Conservation (phyloP, 495 filamentous ascomycete genomes). For the Xylaria flabelliformis region DNA sequence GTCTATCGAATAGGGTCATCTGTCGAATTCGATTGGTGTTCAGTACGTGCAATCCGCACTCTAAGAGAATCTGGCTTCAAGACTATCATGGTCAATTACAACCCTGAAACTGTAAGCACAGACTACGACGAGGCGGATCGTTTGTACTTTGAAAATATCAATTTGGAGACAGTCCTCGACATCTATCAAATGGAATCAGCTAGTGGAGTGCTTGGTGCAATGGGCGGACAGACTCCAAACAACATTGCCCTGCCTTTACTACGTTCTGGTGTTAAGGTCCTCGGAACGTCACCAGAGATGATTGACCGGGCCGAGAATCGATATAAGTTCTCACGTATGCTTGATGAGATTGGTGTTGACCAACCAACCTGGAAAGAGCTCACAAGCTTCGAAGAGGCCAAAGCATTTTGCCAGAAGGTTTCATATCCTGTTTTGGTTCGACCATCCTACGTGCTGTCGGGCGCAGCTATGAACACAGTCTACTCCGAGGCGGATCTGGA, state of each 20-base stretch:
- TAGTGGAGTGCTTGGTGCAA: conserved; percentile 91
- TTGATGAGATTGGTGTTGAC: conserved; percentile 94
- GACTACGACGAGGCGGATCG: conserved; percentile 97
- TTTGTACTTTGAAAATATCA: conserved; percentile 98
- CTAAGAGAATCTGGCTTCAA: conserved; percentile 87
- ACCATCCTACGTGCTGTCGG: conserved; percentile 94
- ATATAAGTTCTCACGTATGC: conserved; percentile 97
- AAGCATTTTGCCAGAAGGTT: conserved; percentile 81
- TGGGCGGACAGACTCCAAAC: conserved; percentile 98
- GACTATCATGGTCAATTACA: conserved; percentile 98
- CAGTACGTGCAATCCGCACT: conserved; percentile 93
- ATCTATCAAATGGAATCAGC: conserved; percentile 92
- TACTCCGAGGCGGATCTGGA: conserved; percentile 86
- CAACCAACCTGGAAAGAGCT: conserved; percentile 98
- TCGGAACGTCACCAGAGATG: conserved; percentile 98
- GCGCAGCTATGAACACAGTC: conserved; percentile 97
- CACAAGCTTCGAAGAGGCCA: conserved; percentile 85
- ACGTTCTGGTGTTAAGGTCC: conserved; percentile 86
- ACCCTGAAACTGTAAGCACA: conserved; percentile 92
- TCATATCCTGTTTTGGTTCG: conserved; percentile 93
- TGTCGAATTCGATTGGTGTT: conserved; percentile 99
- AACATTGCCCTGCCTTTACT: conserved; percentile 93
- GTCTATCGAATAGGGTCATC: conserved; percentile 98
- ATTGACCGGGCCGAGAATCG: conserved; percentile 97
- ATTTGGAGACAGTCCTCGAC: conserved; percentile 90